phyloP scores from a whole-genome alignment of 2,329 filamentous ascomycete species.

The Bisporella sp. region DNA sequence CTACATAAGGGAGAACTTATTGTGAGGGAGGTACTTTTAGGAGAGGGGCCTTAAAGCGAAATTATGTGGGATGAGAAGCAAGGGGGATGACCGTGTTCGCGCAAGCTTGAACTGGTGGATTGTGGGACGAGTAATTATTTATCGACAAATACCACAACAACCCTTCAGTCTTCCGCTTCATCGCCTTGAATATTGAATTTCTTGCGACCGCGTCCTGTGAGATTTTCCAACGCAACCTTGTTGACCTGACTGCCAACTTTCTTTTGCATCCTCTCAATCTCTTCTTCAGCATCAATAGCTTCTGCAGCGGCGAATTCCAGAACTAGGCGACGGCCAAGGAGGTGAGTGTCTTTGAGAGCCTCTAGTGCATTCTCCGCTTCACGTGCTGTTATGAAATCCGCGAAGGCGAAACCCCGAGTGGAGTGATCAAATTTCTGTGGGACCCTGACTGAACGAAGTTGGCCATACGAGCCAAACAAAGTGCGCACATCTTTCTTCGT shows the following conservation, averaged over 20 bases:
- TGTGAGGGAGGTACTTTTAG: too few relatives aligned
- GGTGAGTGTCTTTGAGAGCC: conserved; percentile 84
- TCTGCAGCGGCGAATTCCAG: conserved; percentile 89
- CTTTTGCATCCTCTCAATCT: conserved; percentile 94
- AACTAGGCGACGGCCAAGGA: conserved; percentile 82
- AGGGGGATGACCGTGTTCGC: conserved; percentile 1
- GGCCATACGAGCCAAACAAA: conserved; percentile 83
- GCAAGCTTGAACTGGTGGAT: conserved; percentile 1
- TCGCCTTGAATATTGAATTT: conserved; percentile 80
- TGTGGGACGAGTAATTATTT: conserved; percentile 3
- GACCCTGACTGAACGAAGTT: conserved; percentile 85
- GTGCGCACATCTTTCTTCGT: conserved; percentile 86
- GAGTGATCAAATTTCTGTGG: conserved; percentile 90
- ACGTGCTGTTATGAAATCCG: conserved; percentile 84
- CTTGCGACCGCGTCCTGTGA: conserved; percentile 75
- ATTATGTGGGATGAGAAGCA: not conserved
- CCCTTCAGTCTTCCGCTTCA: conserved; percentile 43
- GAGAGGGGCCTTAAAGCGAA: too few relatives aligned
- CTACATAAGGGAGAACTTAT: too few relatives aligned
- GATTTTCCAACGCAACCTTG: conserved; percentile 82
- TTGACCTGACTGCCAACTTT: conserved; percentile 88
- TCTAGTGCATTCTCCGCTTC: conserved; percentile 90
- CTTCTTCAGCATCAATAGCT: conserved; percentile 84
- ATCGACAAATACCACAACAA: conserved; percentile 15
- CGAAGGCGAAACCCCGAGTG: conserved; percentile 92